Conservation (phyloP, 352 stramenopile species). For the Pythium sukuiense region DNA sequence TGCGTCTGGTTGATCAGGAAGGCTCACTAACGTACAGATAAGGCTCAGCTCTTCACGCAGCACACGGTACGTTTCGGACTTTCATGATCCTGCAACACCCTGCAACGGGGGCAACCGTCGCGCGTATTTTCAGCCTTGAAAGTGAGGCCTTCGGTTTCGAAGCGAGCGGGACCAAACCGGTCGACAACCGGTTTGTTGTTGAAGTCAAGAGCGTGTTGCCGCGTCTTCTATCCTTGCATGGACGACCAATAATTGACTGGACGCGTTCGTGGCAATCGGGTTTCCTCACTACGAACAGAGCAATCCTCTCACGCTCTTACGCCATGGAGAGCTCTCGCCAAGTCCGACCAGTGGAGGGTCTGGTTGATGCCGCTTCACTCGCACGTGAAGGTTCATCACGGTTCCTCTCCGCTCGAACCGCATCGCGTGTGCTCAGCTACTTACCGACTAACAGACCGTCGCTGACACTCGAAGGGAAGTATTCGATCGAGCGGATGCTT, state of each 20-base stretch:
- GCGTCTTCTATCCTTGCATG: too few relatives aligned
- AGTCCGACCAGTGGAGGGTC: not conserved
- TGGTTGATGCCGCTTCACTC: not conserved
- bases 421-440: not conserved
- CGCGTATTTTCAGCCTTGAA: not conserved
- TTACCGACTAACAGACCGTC: not conserved
- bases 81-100: not conserved
- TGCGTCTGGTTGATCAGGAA: not conserved
- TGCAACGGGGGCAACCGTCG: not conserved
- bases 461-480: not conserved
- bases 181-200: too few relatives aligned
- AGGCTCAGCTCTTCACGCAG: not conserved
- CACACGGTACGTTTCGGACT: not conserved
- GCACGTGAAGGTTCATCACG: not conserved
- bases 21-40: not conserved
- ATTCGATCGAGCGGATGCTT: not conserved
- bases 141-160: not conserved
- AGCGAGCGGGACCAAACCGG: too few relatives aligned
- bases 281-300: too few relatives aligned
- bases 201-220: too few relatives aligned
- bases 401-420: not conserved
- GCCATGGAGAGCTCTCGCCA: not conserved
- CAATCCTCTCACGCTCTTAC: too few relatives aligned
- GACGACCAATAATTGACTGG: too few relatives aligned
- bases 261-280: too few relatives aligned